Evolutionary conservation across 2,329 filamentous ascomycete species (phyloP), one percentile per base, ranked within the genome.

Genomic region (Trichoderma guizhouense): DNA sequence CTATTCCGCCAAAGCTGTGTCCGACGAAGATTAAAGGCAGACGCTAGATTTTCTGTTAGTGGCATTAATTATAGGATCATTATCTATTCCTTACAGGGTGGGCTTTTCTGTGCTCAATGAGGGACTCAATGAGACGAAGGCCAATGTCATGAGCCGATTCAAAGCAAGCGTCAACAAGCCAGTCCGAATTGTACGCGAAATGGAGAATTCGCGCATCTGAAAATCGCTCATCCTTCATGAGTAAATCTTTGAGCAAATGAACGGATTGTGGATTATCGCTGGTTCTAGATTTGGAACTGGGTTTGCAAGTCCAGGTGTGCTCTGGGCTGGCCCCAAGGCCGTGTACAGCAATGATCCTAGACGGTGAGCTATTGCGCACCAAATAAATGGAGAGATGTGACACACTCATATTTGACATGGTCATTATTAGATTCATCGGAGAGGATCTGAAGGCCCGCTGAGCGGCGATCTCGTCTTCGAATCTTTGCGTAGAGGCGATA

Each of bases 1-100:
- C 72, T 7, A 76, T 75, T 2, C 74, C 74, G 1, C 74, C 75
- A n/a, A 76, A 72, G 62, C 75, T 76, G 7, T 76, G 74, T 5
- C 74, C 73, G 1, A 76, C 72, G 32, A 77, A 77, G 12, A 76
- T 71, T 6, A 75, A 72, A 15, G 74, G 74, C 24, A 76, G 36
- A 24, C 51, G 30, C 70, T 74, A n/a, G 60, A 4, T 0, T 3
- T 6, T 6, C 2, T 2, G 26, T 61, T 39, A 43, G 28, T n/a
- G 18, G 12, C 8, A 15, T 7, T n/a, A 3, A 5, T 12, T 1
- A 7, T 32, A 15, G 12, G 2, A 15, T 1, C 5, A 11, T 3
- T 30, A 9, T n/a, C 32, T 4, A 2, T 34, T 39, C 5, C 64
- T 39, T 47, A 72, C 63, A 7, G 24, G 5, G 53, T 71, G 51